phyloP scores from a whole-genome alignment of 2,329 filamentous ascomycete species.

The Trichoderma brevicompactum region DNA sequence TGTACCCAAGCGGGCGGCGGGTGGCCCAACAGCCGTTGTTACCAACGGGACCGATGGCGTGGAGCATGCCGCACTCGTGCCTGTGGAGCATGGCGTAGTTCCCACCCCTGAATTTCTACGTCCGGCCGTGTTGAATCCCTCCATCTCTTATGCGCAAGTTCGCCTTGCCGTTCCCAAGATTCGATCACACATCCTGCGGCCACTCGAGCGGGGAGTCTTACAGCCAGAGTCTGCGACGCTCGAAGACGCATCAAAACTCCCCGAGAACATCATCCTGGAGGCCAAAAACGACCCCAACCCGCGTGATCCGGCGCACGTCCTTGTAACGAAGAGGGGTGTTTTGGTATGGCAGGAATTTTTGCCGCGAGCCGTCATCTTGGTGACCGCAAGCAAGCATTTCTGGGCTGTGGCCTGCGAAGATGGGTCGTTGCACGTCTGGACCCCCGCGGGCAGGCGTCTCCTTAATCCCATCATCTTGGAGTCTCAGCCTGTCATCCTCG shows the following conservation, averaged over 20 bases:
- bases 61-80: constrained; percentile 70
- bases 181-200: constrained; percentile 78
- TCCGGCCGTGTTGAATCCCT: constrained; percentile 83
- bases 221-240: constrained; percentile 54
- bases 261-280: constrained; percentile 80
- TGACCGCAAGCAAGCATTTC: constrained; percentile 87
- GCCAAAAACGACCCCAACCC: constrained; percentile 79
- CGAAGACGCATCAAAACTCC: constrained; percentile 65
- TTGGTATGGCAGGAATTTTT: constrained; percentile 93
- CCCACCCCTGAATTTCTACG: constrained; percentile 82
- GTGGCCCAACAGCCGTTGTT: constrained; percentile 74
- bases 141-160: constrained; percentile 79
- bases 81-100: constrained; percentile 62
- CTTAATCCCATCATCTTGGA: constrained; percentile 86
- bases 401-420: constrained; percentile 96
- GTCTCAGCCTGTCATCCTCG: constrained; percentile 90
- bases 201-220: constrained; percentile 70
- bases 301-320: constrained; percentile 83
- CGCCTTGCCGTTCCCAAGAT: constrained; percentile 87
- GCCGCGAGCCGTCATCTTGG: constrained; percentile 81
- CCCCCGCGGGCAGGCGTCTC: constrained; percentile 83
- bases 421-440: constrained; percentile 88
- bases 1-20: constrained; percentile 56
- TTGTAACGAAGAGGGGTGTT: constrained; percentile 77
- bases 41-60: constrained; percentile 77